Conservation (phyloP, 73 alveolate species). For the Paramecium tetraurelia region DNA sequence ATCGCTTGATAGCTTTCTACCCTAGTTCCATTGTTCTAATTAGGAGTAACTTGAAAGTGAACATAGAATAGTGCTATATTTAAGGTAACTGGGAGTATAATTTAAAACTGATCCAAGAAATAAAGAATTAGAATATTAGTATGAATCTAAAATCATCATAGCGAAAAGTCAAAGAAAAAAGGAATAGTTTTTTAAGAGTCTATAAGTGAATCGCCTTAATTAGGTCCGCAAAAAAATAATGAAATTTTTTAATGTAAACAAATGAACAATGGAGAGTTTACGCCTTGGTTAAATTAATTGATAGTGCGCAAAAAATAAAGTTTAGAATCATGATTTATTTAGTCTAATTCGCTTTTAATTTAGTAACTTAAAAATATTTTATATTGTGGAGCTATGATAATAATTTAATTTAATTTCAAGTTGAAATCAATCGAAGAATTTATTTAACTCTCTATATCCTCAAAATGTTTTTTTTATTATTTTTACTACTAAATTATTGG, state of each 20-base stretch:
- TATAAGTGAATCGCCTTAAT: neutral
- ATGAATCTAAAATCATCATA: neutral
- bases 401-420: neutral
- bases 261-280: neutral
- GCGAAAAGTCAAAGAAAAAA: neutral
- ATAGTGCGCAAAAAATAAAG: neutral
- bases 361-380: neutral
- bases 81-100: neutral
- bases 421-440: neutral
- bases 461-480: neutral
- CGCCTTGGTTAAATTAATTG: neutral
- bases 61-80: neutral
- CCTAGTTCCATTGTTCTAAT: constrained; percentile 4
- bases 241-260: neutral
- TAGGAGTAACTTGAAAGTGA: constrained; percentile 22
- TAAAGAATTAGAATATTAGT: constrained; percentile 23
- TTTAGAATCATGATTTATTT: neutral
- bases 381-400: neutral
- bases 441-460: neutral
- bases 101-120: constrained; percentile 36
- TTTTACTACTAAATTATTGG: neutral
- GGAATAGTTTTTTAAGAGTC: neutral
- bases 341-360: neutral
- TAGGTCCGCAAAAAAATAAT: neutral
- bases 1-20: constrained; percentile 35